Base-by-base conservation (phyloP, 352 stramenopile genomes). In the Hyaloperonospora brassicae region DNA sequence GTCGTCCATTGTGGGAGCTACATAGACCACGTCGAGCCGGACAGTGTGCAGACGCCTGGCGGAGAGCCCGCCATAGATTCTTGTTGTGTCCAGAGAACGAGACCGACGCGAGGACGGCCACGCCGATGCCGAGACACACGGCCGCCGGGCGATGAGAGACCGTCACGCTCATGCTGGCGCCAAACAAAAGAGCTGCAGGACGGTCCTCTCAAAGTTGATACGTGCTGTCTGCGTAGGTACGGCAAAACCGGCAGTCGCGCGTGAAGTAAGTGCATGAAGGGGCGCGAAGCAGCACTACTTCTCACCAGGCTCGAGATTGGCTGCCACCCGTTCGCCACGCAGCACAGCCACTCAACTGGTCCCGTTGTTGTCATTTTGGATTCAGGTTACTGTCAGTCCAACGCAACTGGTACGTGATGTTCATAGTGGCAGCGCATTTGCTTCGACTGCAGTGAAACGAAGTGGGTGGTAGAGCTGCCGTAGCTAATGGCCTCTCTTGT, bases 331-430 rank as follows among this genome's bases (percentile, higher is more conserved):
- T 63, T 59, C 53, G 22, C 27, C 22, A 34, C 43, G 49, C 22
- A 47, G 49, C 22, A 47, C 40, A 42, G 8, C 27, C 27, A 34
- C 27, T 34, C 27, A 34, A 34, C 27, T 34, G 8, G 8, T 34
- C 27, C 4, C 4, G 4, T 9, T 4, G 27, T 8, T 8, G 46
- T 69, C 66, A 79, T 76, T 89, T 93, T 89, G 82, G 79, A 89
- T 93, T 93, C 82, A 93, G 82, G 82, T 93, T 90, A 93, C 76
- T 75, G 82, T 84, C 82, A 87, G 78, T 87, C 73, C 79, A 70
- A 88, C 71, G 57, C 63, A 62, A 65, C 80, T 90, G 80, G 80
- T 90, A 56, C 66, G 77, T 79, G n/a, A 42, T 17, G 21, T 3
- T 17, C 43, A 21, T 34, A 17, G 17, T 17, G 17, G 17, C 17